Evolutionary conservation across 768 basidiomycete species (phyloP).

Genomic region (Calocybe cyanea): DNA sequence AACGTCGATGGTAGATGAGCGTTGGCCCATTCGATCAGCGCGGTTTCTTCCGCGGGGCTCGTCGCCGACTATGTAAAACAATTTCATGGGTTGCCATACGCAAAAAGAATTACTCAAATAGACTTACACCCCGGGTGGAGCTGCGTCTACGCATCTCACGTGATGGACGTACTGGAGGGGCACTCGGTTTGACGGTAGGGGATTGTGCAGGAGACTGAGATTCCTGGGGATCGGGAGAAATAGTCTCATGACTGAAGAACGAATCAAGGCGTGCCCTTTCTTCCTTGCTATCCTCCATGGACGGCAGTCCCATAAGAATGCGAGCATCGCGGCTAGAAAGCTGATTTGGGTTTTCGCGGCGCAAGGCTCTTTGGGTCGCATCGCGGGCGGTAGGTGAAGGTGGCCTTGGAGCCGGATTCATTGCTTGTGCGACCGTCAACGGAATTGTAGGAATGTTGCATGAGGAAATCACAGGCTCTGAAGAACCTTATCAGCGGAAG

Average conservation of each 20-base stretch:
- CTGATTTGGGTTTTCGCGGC: constrained; percentile 81
- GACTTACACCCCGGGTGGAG: constrained; percentile 25
- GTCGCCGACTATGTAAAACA: constrained; percentile 3
- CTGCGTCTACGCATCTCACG: constrained; percentile 54
- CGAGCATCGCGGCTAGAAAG: constrained; percentile 78
- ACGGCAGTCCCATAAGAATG: constrained; percentile 62
- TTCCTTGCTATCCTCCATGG: constrained; percentile 32
- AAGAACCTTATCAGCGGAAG: constrained; percentile 15
- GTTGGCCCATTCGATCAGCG: constrained; percentile 89
- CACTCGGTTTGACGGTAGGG: constrained; percentile 17
- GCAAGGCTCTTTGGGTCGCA: constrained; percentile 82
- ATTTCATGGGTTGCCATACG: background rate
- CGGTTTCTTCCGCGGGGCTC: constrained; percentile 31
- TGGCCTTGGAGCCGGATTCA: constrained; percentile 94
- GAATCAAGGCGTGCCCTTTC: constrained; percentile 52
- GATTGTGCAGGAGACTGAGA: constrained; percentile 9
- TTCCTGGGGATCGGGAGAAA: constrained; percentile 19
- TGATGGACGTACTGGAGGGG: constrained; percentile 65
- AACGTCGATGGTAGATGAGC: constrained; percentile 64
- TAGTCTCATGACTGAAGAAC: constrained; percentile 46
- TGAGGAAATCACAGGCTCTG: constrained; percentile 92
- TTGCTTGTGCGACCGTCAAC: constrained; percentile 88
- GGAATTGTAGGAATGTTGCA: constrained; percentile 97
- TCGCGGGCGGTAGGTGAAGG: constrained; percentile 87
- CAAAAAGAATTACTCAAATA: constrained; percentile 14